Percentiles rank a stretch among this genome's conserved stretches.
phyloP scores from a whole-genome alignment of 1,139 yeast species.

The Suhomyces maxii region DNA sequence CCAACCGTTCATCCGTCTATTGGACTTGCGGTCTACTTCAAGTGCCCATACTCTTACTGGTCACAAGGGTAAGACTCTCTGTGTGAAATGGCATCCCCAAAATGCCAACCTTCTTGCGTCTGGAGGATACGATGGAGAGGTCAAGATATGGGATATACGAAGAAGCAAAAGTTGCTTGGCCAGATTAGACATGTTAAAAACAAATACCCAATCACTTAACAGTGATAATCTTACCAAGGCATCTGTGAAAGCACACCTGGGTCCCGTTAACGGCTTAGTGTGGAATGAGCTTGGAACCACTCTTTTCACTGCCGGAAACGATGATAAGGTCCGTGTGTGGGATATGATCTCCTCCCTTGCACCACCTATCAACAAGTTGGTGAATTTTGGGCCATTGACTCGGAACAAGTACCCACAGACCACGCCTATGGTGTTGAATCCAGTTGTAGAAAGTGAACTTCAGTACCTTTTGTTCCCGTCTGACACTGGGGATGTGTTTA shows the following conservation, averaged over 20 bases:
- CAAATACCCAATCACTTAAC: slow-evolving; percentile 23
- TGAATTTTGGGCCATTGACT: slow-evolving; percentile 78
- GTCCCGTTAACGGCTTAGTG: slow-evolving; percentile 69
- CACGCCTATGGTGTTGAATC: slow-evolving; percentile 46
- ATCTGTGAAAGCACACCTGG: slow-evolving; percentile 66
- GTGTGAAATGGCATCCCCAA: slow-evolving; percentile 79
- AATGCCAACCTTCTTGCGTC: slow-evolving; percentile 61
- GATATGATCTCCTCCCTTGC: slow-evolving; percentile 50
- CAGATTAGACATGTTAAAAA: slow-evolving; percentile 53
- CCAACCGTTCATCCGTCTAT: slow-evolving; percentile 64
- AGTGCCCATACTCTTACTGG: slow-evolving; percentile 69
- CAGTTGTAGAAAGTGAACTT: slow-evolving; percentile 47
- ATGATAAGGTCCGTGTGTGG: slow-evolving; percentile 78
- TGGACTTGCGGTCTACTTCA: slow-evolving; percentile 72
- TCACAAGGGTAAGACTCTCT: slow-evolving; percentile 61
- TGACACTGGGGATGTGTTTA: slow-evolving; percentile 75
- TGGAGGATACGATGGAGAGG: slow-evolving; percentile 76
- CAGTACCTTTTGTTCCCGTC: slow-evolving; percentile 70
- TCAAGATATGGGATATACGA: slow-evolving; percentile 74
- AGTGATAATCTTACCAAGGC: slow-evolving; percentile 31
- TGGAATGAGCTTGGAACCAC: slow-evolving; percentile 68
- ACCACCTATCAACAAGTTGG: slow-evolving; percentile 57
- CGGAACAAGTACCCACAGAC: slow-evolving; percentile 60
- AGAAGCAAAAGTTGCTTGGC: slow-evolving; percentile 65
- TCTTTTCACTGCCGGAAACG: slow-evolving; percentile 68